Evolutionary conservation across 73 alveolate species (phyloP), one percentile per base, ranked within the genome.

Genomic region (Blepharisma stoltei): DNA sequence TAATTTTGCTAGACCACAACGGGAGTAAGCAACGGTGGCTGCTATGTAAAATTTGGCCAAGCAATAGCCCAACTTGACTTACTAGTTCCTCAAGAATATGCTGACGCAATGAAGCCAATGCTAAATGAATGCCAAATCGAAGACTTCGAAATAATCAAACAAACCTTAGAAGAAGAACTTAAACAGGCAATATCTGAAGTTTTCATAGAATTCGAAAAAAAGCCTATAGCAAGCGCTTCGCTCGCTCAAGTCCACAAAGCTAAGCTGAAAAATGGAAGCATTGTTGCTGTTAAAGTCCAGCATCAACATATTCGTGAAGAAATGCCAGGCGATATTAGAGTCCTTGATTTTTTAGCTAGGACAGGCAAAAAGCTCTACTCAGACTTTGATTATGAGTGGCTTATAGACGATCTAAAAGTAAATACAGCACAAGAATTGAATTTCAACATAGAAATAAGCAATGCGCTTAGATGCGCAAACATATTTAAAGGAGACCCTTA

Each of bases 201-300:
- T 0, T 83, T 66, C 46, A 6, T 14, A 32, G 89, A 82, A 45
- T 90, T 90, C 55, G 94, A 90, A 6, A 79, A 37, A 18, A 78
- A 66, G 54, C 96, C 96, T 0, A 45, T 90, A 7, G 96, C 93
- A 8, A 76, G 89, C 44, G 96, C 96, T 4, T 87, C 94, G 20
- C 41, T 90, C 48, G 96, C 94, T 0, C 88, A 90, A 71, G 96
- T 90, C 37, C 96, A 90, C 48, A 77, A 78, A 49, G 96, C 93
- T 25, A 43, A 50, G n/a, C 48, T 86, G 37, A 60, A 68, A 43
- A 81, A 86, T 45, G 93, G 93, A 25, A 86, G 47, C 41, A 79
- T 41, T 50, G 93, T 86, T 2, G 95, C 96, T 1, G 96, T 89
- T 7, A 89, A 86, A 70, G 96, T 89, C 23, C 81, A 89, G 81